Base-by-base conservation (phyloP, 1,139 yeast genomes). In the Yamadazyma taylorii region DNA sequence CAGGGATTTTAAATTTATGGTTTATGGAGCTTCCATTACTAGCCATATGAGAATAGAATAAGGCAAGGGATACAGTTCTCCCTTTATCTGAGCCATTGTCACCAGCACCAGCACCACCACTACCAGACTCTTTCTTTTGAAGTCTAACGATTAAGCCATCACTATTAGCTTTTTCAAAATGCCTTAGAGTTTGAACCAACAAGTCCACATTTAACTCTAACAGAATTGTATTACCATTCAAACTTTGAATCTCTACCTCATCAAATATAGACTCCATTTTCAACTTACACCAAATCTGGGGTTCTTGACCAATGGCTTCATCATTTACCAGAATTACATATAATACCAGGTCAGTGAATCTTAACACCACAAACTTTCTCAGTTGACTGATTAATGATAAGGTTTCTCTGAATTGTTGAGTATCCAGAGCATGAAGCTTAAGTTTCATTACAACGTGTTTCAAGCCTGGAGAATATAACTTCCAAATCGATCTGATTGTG, bases 211-310 rank as follows among this genome's bases (percentile, higher is more conserved):
- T 79, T 36, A 79, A 56, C 47, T 80, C 86, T 35, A 81, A 55
- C 48, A 73, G 69, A 24, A 81, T 73, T 10, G 68, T 63, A 48
- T 70, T 60, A 17, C 76, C 76, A 14, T 79, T 58, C 2, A 73
- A 39, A 45, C 75, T 68, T 39, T 60, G 46, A 59, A 78, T 47
- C 60, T 79, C 63, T 48, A 77, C 50, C 58, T 73, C 60, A 42
- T 72, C 78, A 51, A 80, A 81, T 19, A 78, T 51, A 17, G 64
- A 54, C 3, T 50, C 36, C 55, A 63, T 66, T 15, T 67, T 62
- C 13, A 81, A 51, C 44, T 75, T 78, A 47, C 82, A 75, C 83
- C 84, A 79, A 2, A 78, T 74, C 44, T 78, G 83, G 2, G 86
- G 85, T 42, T 79, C 83, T 36, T 56, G 63, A 26, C 64, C 61